phyloP scores from a whole-genome alignment of 352 stramenopile species.

The Phytopythium aichiense region DNA sequence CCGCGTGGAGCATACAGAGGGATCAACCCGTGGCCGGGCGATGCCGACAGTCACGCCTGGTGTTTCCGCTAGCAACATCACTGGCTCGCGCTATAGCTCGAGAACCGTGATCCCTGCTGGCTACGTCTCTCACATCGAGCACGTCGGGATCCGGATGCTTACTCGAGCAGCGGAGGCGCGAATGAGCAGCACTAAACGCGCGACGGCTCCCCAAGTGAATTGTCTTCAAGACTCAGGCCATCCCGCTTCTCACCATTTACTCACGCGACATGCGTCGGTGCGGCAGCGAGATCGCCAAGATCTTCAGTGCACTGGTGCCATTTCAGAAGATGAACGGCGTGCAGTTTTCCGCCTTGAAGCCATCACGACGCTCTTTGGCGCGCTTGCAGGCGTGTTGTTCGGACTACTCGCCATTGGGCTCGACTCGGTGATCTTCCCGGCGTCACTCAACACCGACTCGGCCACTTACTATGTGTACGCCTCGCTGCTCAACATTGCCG shows the following conservation, averaged over 20 bases:
- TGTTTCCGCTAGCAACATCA: not conserved
- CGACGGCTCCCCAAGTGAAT: not conserved
- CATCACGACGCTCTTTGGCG: conserved; percentile 17
- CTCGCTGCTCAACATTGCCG: conserved; percentile 36
- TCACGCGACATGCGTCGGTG: not conserved
- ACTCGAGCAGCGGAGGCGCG: conserved; percentile 34
- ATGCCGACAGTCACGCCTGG: not conserved
- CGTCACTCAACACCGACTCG: conserved; percentile 9
- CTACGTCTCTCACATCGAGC: conserved; percentile 34
- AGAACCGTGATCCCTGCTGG: not conserved
- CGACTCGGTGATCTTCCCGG: conserved; percentile 18
- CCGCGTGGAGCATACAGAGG: conserved; percentile 11
- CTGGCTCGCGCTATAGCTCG: not conserved
- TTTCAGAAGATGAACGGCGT: conserved; percentile 17
- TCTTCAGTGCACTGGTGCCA: conserved; percentile 10
- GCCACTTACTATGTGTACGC: conserved; percentile 25
- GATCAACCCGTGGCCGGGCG: not conserved
- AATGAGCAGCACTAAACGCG: conserved; percentile 15
- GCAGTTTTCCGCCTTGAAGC: conserved; percentile 31
- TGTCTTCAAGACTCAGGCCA: not conserved
- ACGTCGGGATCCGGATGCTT: conserved; percentile 34
- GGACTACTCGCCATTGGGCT: conserved; percentile 36
- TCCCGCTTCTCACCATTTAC: not conserved
- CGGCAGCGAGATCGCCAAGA: not conserved
- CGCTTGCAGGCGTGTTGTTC: conserved; percentile 23